A percentile compares a stretch with the other conserved stretches of the same genome.
Conservation (phyloP, 2,329 filamentous ascomycete species). For the Orbilia oligospora region DNA sequence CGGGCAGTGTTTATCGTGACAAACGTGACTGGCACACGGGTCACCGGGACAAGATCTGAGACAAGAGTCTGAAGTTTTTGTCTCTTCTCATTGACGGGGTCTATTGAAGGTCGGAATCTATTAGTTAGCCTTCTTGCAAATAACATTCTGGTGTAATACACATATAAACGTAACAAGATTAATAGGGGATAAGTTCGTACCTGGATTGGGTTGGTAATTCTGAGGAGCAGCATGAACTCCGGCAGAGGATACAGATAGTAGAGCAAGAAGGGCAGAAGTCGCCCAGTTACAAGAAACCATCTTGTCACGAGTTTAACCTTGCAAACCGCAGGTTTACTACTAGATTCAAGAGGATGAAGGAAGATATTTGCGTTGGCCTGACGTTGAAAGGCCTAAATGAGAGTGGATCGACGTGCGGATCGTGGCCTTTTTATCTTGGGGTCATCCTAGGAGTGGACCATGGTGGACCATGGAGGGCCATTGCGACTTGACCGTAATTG, state of each 20-base stretch:
- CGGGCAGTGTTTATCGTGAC: not conserved
- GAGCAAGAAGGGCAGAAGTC: constrained; percentile 33
- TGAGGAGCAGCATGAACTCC: constrained; percentile 43
- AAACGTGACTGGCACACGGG: constrained; percentile 4
- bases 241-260: constrained; percentile 31
- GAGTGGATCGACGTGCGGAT: constrained; percentile 35
- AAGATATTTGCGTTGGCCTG: constrained; percentile 35
- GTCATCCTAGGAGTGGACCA: constrained; percentile 5
- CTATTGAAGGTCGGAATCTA: not conserved
- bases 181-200: constrained; percentile 4
- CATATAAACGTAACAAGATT: not conserved
- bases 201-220: constrained; percentile 40
- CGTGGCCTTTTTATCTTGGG: constrained; percentile 46
- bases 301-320: constrained; percentile 34
- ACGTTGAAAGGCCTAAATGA: constrained; percentile 34
- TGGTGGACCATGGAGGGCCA: not conserved
- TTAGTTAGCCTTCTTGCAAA: constrained; percentile 2
- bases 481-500: constrained; percentile 25
- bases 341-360: not conserved
- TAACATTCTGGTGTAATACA: too few relatives aligned
- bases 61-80: constrained; percentile 9
- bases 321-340: constrained; percentile 9
- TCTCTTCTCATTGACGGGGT: constrained; percentile 3
- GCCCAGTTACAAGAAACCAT: constrained; percentile 47
- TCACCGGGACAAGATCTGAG: not conserved